These are phyloP conservation scores for Carex parvula DNA, from an alignment of 176 grass and related monocot genomes.

Conservation along the genomic window DNA sequence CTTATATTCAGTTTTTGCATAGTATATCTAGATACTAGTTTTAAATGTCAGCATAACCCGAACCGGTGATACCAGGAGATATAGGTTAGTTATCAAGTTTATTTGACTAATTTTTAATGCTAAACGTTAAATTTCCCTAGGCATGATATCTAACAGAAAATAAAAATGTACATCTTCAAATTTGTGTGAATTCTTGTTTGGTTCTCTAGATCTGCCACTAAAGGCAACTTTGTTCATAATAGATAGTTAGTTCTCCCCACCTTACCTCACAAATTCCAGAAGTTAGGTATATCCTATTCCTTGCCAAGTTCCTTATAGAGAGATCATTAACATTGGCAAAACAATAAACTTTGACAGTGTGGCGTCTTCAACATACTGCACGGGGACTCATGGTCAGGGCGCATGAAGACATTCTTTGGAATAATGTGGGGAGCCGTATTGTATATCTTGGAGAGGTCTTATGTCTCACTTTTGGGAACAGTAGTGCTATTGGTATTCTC, in stretches of 20 bases:
- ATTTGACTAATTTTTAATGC: not conserved
- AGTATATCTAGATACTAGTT: not conserved
- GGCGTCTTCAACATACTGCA: constrained; percentile 61
- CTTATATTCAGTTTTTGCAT: constrained; percentile 1
- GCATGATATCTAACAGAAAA: not conserved
- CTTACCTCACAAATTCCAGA: not conserved
- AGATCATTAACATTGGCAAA: not conserved
- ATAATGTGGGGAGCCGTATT: constrained; percentile 78
- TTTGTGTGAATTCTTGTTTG: too few relatives aligned
- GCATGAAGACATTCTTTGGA: constrained; percentile 64
- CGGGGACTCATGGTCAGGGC: constrained; percentile 67
- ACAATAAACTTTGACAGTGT: constrained; percentile 43
- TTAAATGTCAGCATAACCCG: not conserved
- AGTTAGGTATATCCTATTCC: not conserved
- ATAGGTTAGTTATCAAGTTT: not conserved
- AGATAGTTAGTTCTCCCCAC: not conserved
- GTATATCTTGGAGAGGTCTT: constrained; percentile 86
- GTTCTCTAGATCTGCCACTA: too few relatives aligned
- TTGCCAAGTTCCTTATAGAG: not conserved
- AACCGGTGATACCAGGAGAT: not conserved
- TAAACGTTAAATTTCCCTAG: not conserved
- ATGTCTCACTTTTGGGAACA: constrained; percentile 69
- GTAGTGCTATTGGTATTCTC: constrained; percentile 62
- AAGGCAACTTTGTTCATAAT: not conserved
- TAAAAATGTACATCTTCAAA: too few relatives aligned